Evolutionary conservation across 192 early-diverging fungal genomes (phyloP).

Genomic region (Kappamyces sp.): DNA sequence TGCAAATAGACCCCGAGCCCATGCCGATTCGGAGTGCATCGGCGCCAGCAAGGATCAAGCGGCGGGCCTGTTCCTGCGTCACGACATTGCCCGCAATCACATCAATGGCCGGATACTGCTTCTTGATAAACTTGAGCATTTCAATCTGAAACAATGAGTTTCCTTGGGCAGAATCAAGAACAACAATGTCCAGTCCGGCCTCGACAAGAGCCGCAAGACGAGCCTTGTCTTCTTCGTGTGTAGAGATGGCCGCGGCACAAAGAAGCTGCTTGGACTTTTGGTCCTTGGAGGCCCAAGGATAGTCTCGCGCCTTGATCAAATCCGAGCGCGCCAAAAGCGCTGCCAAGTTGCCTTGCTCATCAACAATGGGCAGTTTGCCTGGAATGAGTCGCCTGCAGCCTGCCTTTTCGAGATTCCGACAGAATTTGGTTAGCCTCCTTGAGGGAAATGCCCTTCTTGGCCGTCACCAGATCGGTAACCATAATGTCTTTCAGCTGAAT

Average conservation of each 20-base stretch:
- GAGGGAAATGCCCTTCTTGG: constrained; percentile 81
- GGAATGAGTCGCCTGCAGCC: not conserved
- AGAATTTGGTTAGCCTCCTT: constrained; percentile 86
- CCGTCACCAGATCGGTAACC: constrained; percentile 84
- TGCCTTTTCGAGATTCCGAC: constrained; percentile 82
- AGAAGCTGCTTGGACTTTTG: constrained; percentile 82
- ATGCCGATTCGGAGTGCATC: constrained; percentile 95
- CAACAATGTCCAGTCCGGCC: constrained; percentile 93
- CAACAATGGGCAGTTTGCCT: constrained; percentile 88
- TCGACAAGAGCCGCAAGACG: constrained; percentile 80
- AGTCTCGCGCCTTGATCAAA: constrained; percentile 94
- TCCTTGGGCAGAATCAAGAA: constrained; percentile 95
- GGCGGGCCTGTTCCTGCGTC: constrained; percentile 88
- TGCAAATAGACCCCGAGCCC: constrained; percentile 97
- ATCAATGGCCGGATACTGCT: constrained; percentile 72
- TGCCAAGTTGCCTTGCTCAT: constrained; percentile 72
- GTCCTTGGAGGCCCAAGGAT: constrained; percentile 84
- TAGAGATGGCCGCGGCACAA: constrained; percentile 88
- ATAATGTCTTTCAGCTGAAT: constrained; percentile 72
- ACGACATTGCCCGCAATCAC: constrained; percentile 98
- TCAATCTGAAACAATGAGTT: constrained; percentile 92
- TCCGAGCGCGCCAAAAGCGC: constrained; percentile 91
- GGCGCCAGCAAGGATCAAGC: constrained; percentile 86
- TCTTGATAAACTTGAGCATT: constrained; percentile 92
- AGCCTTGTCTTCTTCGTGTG: constrained; percentile 80